phyloP scores from a whole-genome alignment of 1,284 basidiomycete genomes.

The Macrocystidia cucumis region DNA sequence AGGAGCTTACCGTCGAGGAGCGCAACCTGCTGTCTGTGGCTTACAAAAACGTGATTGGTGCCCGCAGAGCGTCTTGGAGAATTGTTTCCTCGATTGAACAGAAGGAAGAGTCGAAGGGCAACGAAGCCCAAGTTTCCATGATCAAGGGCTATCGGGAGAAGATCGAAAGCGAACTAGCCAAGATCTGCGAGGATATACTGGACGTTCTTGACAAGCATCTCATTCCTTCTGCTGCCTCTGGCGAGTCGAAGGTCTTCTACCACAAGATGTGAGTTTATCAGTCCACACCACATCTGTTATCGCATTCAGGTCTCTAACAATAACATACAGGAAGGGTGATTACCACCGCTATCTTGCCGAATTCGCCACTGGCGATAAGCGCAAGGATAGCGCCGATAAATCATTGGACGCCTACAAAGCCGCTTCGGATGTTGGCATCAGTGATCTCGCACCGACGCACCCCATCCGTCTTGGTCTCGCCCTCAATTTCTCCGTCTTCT shows the following conservation, averaged over 20 bases:
- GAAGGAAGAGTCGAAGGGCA: conserved; percentile 99
- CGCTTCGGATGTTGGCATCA: conserved; percentile 96
- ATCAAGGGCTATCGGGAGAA: conserved; percentile 99
- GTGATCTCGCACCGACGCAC: conserved; percentile 97
- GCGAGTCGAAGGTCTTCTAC: conserved; percentile 99
- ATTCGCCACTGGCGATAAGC: conserved; percentile 98
- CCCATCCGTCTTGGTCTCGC: conserved; percentile 99
- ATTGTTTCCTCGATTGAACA: conserved; percentile 99
- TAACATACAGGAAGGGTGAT: conserved; percentile 99
- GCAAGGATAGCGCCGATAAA: conserved; percentile 98
- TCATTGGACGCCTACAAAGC: conserved; percentile 99
- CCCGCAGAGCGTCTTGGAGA: conserved; percentile 97
- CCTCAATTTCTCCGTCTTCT: conserved; percentile 99
- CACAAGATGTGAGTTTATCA: conserved; percentile 88
- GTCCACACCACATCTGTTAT: conserved; percentile 1
- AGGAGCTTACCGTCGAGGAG: conserved; percentile 98
- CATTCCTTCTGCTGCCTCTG: conserved; percentile 95
- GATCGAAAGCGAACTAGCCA: conserved; percentile 96
- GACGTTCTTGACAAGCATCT: conserved; percentile 99
- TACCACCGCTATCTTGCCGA: conserved; percentile 99
- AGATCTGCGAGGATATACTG: conserved; percentile 99
- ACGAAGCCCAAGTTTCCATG: conserved; percentile 96
- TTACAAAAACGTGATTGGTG: conserved; percentile 99
- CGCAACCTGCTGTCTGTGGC: conserved; percentile 98
- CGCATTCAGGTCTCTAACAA: too few relatives aligned